Evolutionary conservation across 441 rosid genomes (phyloP).

Genomic region (Monsonia emarginata): DNA sequence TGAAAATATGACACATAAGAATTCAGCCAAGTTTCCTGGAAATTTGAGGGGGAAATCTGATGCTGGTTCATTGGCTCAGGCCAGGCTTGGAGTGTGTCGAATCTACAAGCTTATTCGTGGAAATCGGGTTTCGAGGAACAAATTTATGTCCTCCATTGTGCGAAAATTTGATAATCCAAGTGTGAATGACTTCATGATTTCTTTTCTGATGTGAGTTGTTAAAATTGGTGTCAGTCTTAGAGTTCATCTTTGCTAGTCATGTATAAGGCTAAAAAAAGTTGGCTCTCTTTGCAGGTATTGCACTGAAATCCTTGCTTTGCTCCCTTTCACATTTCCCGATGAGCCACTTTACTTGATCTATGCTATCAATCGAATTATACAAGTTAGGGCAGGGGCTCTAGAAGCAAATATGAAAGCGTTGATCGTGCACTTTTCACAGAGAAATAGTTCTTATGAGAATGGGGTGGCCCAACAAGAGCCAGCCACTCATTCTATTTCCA

Average conservation of each 20-base stretch:
- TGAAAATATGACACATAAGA: constrained; percentile 38
- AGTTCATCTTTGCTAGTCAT: constrained; percentile 11
- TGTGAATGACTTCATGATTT: constrained; percentile 51
- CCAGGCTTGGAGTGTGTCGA: constrained; percentile 91
- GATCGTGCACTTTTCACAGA: constrained; percentile 43
- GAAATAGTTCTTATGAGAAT: constrained; percentile 18
- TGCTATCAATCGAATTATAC: constrained; percentile 78
- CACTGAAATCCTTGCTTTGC: constrained; percentile 81
- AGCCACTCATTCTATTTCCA: constrained; percentile 23
- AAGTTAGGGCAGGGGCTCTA: constrained; percentile 83
- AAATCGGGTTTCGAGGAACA: constrained; percentile 79
- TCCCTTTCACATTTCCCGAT: constrained; percentile 87
- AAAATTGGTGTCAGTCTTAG: constrained; percentile 6
- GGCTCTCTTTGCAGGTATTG: constrained; percentile 60
- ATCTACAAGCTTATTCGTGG: constrained; percentile 96
- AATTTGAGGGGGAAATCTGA: constrained; percentile 57
- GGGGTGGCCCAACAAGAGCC: constrained; percentile 29
- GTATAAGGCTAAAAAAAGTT: constrained; percentile 10
- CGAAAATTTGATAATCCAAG: constrained; percentile 88
- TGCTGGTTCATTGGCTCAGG: constrained; percentile 59
- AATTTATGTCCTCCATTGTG: constrained; percentile 91
- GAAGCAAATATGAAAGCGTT: constrained; percentile 88
- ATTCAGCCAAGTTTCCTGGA: constrained; percentile 51
- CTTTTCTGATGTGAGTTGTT: constrained; percentile 70
- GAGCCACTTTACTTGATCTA: constrained; percentile 94